Evolutionary conservation across 2,329 filamentous ascomycete genomes (phyloP), one percentile per base, ranked within the genome.

Genomic region (Fusarium keratoplasticum): DNA sequence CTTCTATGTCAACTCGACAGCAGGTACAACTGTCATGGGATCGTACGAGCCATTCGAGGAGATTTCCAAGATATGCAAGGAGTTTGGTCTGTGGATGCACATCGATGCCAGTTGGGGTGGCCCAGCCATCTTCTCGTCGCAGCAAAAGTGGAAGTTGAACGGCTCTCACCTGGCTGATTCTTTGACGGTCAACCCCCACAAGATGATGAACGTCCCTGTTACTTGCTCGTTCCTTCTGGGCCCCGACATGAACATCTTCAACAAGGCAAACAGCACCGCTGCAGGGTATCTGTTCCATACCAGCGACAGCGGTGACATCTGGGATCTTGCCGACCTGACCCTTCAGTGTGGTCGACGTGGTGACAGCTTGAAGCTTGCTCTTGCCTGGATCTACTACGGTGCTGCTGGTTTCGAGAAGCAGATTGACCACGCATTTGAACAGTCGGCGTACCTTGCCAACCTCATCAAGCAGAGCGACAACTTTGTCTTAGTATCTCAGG

Each of bases 1-100:
- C 0, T 93, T 99, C 70, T 98, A 97, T 83, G 94, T 98, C 80
- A 98, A 98, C 81, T 94, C 95, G 7, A 98, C 96, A 0, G 96
- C 96, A 1, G 96, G 96, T 20, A 98, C 96, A 1, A 99, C 96
- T 0, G 96, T 98, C 3, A 86, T 96, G 72, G 96, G 96, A 18
- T 95, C 94, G 1, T 99, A 93, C 80, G 96, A 98, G 79, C 94
- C 94, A 0, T 92, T 98, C 76, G 82, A 87, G 14, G 89, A 88
- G 4, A 92, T 98, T 71, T 88, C 92, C 0, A 85, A 85, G 31
- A 87, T 98, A 20, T 96, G 94, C 84, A 88, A 89, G 73, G 87
- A 88, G 68, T 88, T 95, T 79, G 88, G 90, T 63, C 84, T 98
- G 54, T 99, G 96, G 96, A 86, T 98, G 83, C 96, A 99, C 84